Evolutionary conservation across 176 grass and related monocot genomes (phyloP), one percentile per base, ranked within the genome.

Genomic region (Oryza officinalis): DNA sequence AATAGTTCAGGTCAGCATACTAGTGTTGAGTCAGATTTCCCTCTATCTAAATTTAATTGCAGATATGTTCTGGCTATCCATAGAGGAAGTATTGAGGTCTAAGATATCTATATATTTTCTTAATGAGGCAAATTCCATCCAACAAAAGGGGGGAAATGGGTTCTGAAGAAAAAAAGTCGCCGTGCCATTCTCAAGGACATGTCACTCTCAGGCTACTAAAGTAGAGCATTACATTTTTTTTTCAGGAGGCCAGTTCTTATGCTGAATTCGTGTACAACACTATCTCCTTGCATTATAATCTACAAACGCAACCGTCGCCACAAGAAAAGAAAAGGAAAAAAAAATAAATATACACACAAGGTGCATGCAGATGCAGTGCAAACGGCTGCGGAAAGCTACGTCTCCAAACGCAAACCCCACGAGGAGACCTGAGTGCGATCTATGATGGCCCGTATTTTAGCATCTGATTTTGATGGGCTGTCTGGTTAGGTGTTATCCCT

Each of bases 401-500:
- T 72, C 74, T 14, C 63, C 63, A 50, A 40, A 25, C 74, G 63
- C 44, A 79, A 67, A 54, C 73, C 79, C 79, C 26, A 18, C 15
- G 63, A 52, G 44, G 20, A 74, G 68, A 70, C 69, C 69, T 69
- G 69, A 87, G 88, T 90, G 88, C 84, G 80, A 83, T 90, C 84
- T 75, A 70, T 63, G 75, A 79, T 83, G 25, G 69, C 31, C 75
- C 75, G 60, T 86, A 59, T 86, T 78, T 59, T 72, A 72, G 31
- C 63, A 26, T 78, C 43, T 14, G 75, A 65, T 52, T 43, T 52
- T 85, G 63, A 85, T 65, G 71, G 71, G 52, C 43, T 70, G 77
- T 31, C 64, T 80, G 38, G 18, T 44, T 27, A 63, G 70, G 63
- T 85, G 40, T 30, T 33, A 70, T 28, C 79, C 13, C 38, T 47